Evolutionary conservation across 2,329 filamentous ascomycete species (phyloP), one percentile per base, ranked within the genome.

Genomic region (Penicillium sp.): DNA sequence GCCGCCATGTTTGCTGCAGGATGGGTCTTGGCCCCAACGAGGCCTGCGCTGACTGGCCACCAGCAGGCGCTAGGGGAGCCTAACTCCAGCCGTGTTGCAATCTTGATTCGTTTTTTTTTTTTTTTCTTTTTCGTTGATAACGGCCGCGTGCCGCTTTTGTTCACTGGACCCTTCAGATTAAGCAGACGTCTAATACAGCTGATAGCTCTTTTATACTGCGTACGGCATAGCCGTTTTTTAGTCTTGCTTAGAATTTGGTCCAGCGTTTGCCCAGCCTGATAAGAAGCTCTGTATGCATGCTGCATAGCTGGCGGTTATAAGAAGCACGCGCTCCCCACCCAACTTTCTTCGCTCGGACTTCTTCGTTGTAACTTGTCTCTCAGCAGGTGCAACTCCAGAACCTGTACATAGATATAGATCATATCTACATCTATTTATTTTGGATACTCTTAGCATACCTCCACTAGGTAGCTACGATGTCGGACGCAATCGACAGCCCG

Each of bases 401-500:
- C n/a, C n/a, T n/a, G n/a, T n/a, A n/a, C n/a, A n/a, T n/a, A n/a
- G n/a, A n/a, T n/a, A n/a, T n/a, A n/a, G n/a, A n/a, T n/a, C n/a
- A n/a, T n/a, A n/a, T n/a, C n/a, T n/a, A n/a, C n/a, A n/a, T n/a
- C n/a, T n/a, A n/a, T n/a, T n/a, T n/a, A n/a, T n/a, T n/a, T n/a
- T n/a, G n/a, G n/a, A n/a, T n/a, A n/a, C n/a, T n/a, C n/a, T n/a
- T n/a, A n/a, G n/a, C n/a, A n/a, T n/a, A n/a, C n/a, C n/a, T n/a
- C n/a, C n/a, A n/a, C n/a, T n/a, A n/a, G n/a, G n/a, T n/a, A n/a
- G 14, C 42, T 20, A 38, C 38, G 24, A 58, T 55, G 46, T 50
- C 52, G 11, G 60, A 63, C 21, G 5, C 55, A 26, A 49, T 60
- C n/a, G 18, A 50, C n/a, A 60, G 60, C 45, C 30, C 52, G 33